A percentile compares a stretch with the other conserved stretches of the same genome.
Conservation (phyloP, 148 eudicot genomes). For the Camellia sinensis region DNA sequence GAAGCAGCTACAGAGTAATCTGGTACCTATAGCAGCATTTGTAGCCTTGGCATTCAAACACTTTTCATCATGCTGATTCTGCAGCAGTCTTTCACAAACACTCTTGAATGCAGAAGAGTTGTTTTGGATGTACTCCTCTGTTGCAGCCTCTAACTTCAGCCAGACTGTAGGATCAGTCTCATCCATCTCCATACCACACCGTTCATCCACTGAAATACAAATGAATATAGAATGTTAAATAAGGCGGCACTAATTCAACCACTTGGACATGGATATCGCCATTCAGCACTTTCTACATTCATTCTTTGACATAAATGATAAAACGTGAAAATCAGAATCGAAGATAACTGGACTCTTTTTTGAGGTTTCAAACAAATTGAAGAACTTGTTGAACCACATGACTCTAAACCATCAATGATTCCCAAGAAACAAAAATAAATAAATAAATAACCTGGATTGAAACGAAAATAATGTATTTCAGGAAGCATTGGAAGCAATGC, state of each 20-base stretch:
- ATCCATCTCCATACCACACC: slow-evolving; percentile 97
- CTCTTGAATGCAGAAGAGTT: slow-evolving; percentile 65
- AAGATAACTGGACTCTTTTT: background rate
- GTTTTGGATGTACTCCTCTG: slow-evolving; percentile 73
- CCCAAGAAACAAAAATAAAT: background rate
- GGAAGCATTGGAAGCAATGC: slow-evolving; percentile 95
- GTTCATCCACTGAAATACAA: slow-evolving; percentile 78
- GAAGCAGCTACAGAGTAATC: slow-evolving; percentile 13
- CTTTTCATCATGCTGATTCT: slow-evolving; percentile 66
- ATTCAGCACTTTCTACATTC: background rate
- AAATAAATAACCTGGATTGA: slow-evolving; percentile 70
- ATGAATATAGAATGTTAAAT: background rate
- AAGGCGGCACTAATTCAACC: background rate
- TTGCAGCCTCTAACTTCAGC: slow-evolving; percentile 79
- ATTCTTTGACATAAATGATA: background rate
- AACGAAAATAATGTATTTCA: slow-evolving; percentile 84
- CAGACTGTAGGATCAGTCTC: slow-evolving; percentile 95
- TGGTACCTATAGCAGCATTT: slow-evolving; percentile 36
- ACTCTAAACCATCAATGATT: background rate
- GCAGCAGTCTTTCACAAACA: slow-evolving; percentile 72
- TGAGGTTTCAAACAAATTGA: background rate
- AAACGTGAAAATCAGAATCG: background rate
- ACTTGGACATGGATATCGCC: background rate
- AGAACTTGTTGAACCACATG: background rate
- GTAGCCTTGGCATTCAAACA: slow-evolving; percentile 41